phyloP scores from a whole-genome alignment of 1,139 yeast genomes.

The Blastobotrys aristatus region DNA sequence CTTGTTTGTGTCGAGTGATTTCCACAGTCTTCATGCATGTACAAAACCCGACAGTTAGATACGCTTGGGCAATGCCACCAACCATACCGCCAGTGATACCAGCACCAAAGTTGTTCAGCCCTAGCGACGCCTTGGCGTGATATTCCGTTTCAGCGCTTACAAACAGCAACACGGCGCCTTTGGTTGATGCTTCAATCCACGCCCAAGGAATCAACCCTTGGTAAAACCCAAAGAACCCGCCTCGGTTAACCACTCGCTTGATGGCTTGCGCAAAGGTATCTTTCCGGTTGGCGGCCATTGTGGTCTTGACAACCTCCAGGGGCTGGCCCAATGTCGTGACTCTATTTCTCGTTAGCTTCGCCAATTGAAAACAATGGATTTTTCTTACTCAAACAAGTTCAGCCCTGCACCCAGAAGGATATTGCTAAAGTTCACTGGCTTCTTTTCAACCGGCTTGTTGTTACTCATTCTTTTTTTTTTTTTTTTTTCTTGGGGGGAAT shows the following conservation, averaged over 20 bases:
- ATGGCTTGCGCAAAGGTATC: slow-evolving; percentile 64
- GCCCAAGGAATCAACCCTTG: slow-evolving; percentile 99
- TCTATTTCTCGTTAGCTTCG: background rate
- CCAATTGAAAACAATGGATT: background rate
- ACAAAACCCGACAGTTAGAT: slow-evolving; percentile 94
- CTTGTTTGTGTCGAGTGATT: slow-evolving; percentile 84
- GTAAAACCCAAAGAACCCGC: slow-evolving; percentile 86
- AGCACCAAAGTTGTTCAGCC: slow-evolving; percentile 65
- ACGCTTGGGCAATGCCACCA: slow-evolving; percentile 96
- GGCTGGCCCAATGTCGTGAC: slow-evolving; percentile 97
- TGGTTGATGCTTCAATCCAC: slow-evolving; percentile 98
- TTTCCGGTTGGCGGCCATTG: slow-evolving; percentile 94
- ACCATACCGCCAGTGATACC: slow-evolving; percentile 94
- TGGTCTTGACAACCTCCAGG: slow-evolving; percentile 85
- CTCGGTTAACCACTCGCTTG: slow-evolving; percentile 81
- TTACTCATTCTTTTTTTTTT: too few relatives aligned
- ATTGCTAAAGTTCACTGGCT: slow-evolving; percentile 84
- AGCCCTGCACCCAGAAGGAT: slow-evolving; percentile 90
- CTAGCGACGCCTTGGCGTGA: slow-evolving; percentile 52
- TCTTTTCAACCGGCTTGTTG: slow-evolving; percentile 68
- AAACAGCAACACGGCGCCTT: slow-evolving; percentile 94
- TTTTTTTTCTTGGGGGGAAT: too few relatives aligned
- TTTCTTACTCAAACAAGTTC: slow-evolving; percentile 63
- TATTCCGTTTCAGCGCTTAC: slow-evolving; percentile 92
- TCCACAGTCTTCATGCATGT: slow-evolving; percentile 98